phyloP scores from a whole-genome alignment of 148 eudicot species.

The Linanthus parryae region DNA sequence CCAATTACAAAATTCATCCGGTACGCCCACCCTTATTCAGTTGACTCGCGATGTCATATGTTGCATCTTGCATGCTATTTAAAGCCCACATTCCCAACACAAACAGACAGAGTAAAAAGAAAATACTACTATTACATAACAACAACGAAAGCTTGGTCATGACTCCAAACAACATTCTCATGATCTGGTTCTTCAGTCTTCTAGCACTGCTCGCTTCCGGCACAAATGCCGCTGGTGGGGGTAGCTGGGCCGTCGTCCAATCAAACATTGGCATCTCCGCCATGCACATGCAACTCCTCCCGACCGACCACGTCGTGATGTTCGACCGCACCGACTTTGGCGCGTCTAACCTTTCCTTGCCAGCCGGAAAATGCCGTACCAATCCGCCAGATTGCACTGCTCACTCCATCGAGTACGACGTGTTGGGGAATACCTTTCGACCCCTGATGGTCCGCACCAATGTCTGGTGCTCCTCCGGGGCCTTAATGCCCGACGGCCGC shows the following conservation, averaged over 20 bases:
- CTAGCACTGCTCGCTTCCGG: too few species aligned
- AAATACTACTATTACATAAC: too few species aligned
- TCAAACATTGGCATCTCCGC: conserved; percentile 71
- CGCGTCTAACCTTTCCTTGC: conserved; percentile 33
- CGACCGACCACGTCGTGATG: conserved; percentile 46
- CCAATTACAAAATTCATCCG: too few species aligned
- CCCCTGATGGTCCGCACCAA: conserved; percentile 60
- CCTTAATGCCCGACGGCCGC: conserved; percentile 49
- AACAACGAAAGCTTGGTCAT: too few species aligned
- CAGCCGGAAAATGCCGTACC: conserved; percentile 20
- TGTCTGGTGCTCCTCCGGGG: conserved; percentile 81
- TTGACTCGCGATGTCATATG: too few species aligned
- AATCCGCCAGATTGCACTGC: conserved; percentile 57
- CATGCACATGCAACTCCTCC: conserved; percentile 84
- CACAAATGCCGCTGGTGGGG: too few species aligned
- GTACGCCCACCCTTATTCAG: too few species aligned
- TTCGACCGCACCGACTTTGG: conserved; percentile 59
- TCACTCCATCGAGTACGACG: conserved; percentile 66
- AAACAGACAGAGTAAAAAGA: too few species aligned
- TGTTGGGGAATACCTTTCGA: conserved; percentile 37
- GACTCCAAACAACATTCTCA: too few species aligned
- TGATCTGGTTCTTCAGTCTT: too few species aligned
- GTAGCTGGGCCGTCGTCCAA: conserved; percentile 61
- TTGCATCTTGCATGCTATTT: too few species aligned
- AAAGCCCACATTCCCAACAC: too few species aligned